phyloP scores from a whole-genome alignment of 495 filamentous ascomycete genomes.

The Aspergillus diversus region DNA sequence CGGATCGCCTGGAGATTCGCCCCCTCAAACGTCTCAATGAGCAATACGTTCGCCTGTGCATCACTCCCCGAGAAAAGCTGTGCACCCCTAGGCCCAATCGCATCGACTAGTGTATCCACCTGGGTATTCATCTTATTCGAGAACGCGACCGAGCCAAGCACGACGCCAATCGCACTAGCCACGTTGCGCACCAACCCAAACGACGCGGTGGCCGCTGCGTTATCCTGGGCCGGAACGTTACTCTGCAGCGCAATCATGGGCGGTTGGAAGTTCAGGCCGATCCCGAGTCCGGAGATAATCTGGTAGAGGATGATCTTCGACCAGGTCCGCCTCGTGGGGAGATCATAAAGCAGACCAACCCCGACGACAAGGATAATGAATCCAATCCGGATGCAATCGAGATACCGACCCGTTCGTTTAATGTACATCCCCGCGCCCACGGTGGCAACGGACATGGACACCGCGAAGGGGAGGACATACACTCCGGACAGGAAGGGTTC shows the following conservation, averaged over 20 bases:
- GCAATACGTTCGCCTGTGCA: slow-evolving; percentile 8
- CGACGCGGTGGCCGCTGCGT: slow-evolving; percentile 42
- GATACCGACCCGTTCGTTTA: slow-evolving; percentile 54
- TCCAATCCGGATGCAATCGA: slow-evolving; percentile 59
- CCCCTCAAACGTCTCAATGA: background rate
- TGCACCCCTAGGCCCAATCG: background rate
- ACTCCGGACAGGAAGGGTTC: slow-evolving; percentile 70
- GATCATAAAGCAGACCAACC: slow-evolving; percentile 50
- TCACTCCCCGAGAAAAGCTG: background rate
- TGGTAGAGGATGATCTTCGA: slow-evolving; percentile 64
- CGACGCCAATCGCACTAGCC: slow-evolving; percentile 54
- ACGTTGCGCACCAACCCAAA: slow-evolving; percentile 43
- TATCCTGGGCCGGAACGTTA: slow-evolving; percentile 34
- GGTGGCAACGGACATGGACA: slow-evolving; percentile 62
- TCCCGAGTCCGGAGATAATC: slow-evolving; percentile 56
- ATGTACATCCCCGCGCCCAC: slow-evolving; percentile 51
- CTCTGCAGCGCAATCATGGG: slow-evolving; percentile 49
- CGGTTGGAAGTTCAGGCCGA: slow-evolving; percentile 66
- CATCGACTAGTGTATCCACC: background rate
- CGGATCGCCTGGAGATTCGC: slow-evolving; percentile 28
- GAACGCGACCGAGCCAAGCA: slow-evolving; percentile 73
- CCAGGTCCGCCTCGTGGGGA: slow-evolving; percentile 58
- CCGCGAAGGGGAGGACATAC: slow-evolving; percentile 68
- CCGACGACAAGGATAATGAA: slow-evolving; percentile 18
- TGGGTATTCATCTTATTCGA: slow-evolving; percentile 21